A percentile compares a stretch with the other conserved stretches of the same genome.
phyloP scores from a whole-genome alignment of 352 stramenopile genomes.

The Pythium graminicola region DNA sequence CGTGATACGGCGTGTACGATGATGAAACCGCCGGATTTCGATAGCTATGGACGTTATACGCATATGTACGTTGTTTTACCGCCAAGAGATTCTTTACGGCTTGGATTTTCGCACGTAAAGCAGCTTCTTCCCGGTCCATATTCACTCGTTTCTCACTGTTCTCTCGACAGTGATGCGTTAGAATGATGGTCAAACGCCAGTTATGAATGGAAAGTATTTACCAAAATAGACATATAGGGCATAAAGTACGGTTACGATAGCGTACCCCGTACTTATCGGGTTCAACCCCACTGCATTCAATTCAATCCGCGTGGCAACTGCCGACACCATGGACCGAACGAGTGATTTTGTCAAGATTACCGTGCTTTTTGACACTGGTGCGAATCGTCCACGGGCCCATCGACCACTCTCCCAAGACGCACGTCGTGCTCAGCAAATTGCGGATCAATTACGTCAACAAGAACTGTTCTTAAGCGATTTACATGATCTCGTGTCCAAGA shows the following conservation, averaged over 20 bases:
- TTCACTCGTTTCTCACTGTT: neutral
- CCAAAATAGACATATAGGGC: constrained; percentile 2
- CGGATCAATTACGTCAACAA: constrained; percentile 73
- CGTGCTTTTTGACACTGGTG: constrained; percentile 74
- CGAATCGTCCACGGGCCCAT: constrained; percentile 37
- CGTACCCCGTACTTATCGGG: constrained; percentile 4
- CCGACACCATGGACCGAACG: constrained; percentile 52
- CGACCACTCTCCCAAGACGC: constrained; percentile 65
- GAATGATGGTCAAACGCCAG: constrained; percentile 2
- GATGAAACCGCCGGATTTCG: neutral
- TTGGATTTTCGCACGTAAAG: constrained; percentile 75
- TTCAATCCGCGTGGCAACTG: constrained; percentile 10
- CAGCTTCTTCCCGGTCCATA: constrained; percentile 50
- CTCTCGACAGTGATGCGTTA: neutral
- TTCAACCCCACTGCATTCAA: neutral
- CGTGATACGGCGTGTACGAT: constrained; percentile 2
- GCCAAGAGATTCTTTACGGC: constrained; percentile 74
- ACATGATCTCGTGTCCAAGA: constrained; percentile 61
- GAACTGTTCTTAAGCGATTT: constrained; percentile 75
- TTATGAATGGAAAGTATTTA: constrained; percentile 14
- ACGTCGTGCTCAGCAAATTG: constrained; percentile 68
- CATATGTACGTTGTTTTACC: constrained; percentile 23
- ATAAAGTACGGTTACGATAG: constrained; percentile 8
- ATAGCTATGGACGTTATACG: neutral
- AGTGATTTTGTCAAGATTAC: constrained; percentile 82